Percentiles rank a stretch among this genome's conserved stretches.
phyloP scores from a whole-genome alignment of 139 green algal species.

The Yamagishiella unicocca region DNA sequence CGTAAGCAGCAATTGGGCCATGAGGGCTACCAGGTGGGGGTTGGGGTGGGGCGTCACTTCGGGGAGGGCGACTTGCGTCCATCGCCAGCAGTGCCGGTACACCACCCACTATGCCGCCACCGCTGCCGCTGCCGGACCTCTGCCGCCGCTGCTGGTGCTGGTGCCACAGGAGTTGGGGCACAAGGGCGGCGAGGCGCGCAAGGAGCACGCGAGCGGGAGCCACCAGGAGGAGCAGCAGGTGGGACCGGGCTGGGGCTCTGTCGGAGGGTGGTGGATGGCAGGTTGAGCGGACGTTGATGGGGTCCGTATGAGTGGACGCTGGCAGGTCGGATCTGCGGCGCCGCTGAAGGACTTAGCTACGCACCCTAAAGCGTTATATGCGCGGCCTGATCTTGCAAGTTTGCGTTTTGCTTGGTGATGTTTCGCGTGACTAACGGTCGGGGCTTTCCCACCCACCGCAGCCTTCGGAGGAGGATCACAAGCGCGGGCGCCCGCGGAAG shows the following conservation, averaged over 20 bases:
- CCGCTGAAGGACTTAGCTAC: no score
- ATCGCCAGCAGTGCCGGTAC: no score
- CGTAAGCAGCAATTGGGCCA: constrained; percentile 40
- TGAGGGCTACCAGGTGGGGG: constrained; percentile 29
- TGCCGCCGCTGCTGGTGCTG: no score
- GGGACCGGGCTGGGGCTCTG: not conserved
- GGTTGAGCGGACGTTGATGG: no score
- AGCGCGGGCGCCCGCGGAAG: constrained; percentile 5
- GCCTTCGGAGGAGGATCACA: not conserved
- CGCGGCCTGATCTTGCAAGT: no score
- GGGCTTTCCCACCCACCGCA: not conserved
- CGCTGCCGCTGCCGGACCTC: no score
- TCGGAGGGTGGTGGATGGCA: no score
- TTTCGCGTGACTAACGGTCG: not conserved
- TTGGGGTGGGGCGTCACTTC: no score
- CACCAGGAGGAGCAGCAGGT: not conserved
- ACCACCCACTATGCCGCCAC: not conserved
- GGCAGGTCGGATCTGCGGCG: no score
- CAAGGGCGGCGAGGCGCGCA: constrained; percentile 9
- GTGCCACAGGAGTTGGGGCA: constrained; percentile 19
- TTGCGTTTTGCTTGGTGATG: not conserved
- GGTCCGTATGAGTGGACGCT: no score
- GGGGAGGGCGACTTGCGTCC: no score
- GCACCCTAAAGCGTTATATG: no score
- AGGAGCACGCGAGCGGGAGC: not conserved